phyloP scores from a whole-genome alignment of 257 asterid genomes.

The Vinca minor region DNA sequence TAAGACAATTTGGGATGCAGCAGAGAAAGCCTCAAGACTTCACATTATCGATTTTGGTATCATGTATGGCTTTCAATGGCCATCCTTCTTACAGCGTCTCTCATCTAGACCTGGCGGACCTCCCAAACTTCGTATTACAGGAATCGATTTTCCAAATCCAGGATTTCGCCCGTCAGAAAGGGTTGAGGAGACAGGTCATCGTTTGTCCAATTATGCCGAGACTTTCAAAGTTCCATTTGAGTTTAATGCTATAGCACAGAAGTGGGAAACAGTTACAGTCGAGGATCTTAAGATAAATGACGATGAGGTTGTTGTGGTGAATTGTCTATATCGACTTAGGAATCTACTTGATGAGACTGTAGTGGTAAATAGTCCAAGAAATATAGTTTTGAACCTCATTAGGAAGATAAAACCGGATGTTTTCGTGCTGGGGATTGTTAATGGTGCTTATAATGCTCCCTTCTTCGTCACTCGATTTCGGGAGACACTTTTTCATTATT shows the following conservation, averaged over 20 bases:
- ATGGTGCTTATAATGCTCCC: constrained; percentile 40
- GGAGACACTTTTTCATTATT: constrained; percentile 38
- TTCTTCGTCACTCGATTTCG: constrained; percentile 39
- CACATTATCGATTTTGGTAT: constrained; percentile 44
- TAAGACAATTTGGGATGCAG: constrained; percentile 27
- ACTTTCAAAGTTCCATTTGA: constrained; percentile 32
- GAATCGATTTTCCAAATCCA: constrained; percentile 38
- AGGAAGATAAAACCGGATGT: constrained; percentile 30
- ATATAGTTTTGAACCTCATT: constrained; percentile 30
- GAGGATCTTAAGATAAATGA: constrained; percentile 33
- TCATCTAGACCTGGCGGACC: constrained; percentile 33
- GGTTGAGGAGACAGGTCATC: constrained; percentile 39
- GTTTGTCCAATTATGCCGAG: constrained; percentile 35
- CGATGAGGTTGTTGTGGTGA: constrained; percentile 35
- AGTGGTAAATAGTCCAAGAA: constrained; percentile 32
- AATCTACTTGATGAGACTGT: constrained; percentile 40
- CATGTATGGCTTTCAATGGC: constrained; percentile 46
- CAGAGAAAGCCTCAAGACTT: constrained; percentile 24
- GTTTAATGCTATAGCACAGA: constrained; percentile 37
- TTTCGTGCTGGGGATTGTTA: constrained; percentile 28
- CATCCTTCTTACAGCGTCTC: constrained; percentile 36
- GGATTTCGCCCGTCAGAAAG: constrained; percentile 38
- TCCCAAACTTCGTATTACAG: constrained; percentile 41
- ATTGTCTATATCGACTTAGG: constrained; percentile 27
- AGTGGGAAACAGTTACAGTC: constrained; percentile 34